Percentiles rank a stretch among this genome's conserved stretches.
Evolutionary conservation across 2,329 filamentous ascomycete genomes (phyloP).

Genomic region (Colletotrichum sp.): DNA sequence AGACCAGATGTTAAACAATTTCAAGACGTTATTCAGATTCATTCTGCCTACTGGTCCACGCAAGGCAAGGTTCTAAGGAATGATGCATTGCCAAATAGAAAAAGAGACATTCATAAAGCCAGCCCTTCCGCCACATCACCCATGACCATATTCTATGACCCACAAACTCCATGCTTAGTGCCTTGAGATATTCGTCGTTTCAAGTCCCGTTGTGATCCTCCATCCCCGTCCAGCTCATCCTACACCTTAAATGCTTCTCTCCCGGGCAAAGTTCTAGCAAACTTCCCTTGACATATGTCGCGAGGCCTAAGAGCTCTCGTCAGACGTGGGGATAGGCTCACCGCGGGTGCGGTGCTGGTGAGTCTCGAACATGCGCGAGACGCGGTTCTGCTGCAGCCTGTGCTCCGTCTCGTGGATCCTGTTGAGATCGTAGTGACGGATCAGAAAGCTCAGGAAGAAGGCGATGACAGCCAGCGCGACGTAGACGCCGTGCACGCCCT

Average conservation of each 20-base stretch:
- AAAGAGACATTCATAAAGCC: background rate
- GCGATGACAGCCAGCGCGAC: constrained; percentile 10
- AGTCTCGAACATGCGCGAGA: constrained; percentile 5
- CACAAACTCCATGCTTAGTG: constrained; percentile 15
- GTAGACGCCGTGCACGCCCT: constrained; percentile 19
- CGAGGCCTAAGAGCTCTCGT: background rate
- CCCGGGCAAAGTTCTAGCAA: background rate
- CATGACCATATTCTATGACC: constrained; percentile 1
- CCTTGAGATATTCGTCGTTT: background rate
- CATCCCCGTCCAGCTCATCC: background rate
- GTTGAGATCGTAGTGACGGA: constrained; percentile 19
- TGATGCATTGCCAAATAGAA: background rate
- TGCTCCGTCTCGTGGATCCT: constrained; percentile 17
- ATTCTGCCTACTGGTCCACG: background rate
- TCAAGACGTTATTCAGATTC: background rate
- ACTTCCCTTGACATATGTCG: background rate
- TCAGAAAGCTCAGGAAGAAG: constrained; percentile 14
- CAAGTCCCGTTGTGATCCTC: background rate
- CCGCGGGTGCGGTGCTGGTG: background rate
- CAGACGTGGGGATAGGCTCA: constrained; percentile 4
- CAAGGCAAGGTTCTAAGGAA: background rate
- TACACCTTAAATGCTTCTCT: background rate
- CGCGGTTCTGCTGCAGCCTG: constrained; percentile 10
- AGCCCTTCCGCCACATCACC: background rate
- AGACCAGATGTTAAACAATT: background rate